A percentile compares a stretch with the other conserved stretches of the same genome.
Conservation (phyloP, 305 asterid species). For the Solanum hybrid region DNA sequence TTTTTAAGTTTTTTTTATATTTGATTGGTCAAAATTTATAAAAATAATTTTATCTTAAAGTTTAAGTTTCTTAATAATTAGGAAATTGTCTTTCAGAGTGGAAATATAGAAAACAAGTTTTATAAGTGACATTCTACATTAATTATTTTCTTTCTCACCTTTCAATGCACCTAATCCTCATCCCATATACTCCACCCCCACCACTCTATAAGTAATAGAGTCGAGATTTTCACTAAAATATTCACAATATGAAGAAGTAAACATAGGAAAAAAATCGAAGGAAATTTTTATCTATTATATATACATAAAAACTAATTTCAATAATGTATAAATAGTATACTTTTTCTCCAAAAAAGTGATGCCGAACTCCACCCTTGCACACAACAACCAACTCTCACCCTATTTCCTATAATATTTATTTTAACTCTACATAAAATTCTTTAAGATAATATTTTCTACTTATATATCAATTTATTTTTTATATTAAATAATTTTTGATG, state of each 20-base stretch:
- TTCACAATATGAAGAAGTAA: not conserved
- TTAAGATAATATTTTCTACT: not conserved
- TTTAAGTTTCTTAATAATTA: not conserved
- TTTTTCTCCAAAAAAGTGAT: not conserved
- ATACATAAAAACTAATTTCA: not conserved
- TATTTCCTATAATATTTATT: not conserved
- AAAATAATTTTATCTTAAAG: not conserved
- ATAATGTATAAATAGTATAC: too few relatives aligned
- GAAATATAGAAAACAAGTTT: not conserved
- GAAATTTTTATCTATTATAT: not conserved
- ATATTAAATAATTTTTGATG: not conserved
- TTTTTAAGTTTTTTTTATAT: not conserved
- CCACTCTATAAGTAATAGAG: not conserved
- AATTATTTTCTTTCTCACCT: not conserved
- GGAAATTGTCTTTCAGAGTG: not conserved
- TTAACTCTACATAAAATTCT: not conserved
- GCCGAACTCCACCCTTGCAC: not conserved
- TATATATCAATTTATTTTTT: not conserved
- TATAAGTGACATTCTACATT: not conserved
- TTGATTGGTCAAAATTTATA: not conserved
- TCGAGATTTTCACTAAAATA: not conserved
- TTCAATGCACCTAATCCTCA: not conserved
- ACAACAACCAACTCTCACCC: not conserved
- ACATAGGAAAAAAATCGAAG: not conserved
- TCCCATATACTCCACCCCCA: not conserved